Conservation (phyloP, 1,139 yeast species). For the Geotrichum phurueaensis region DNA sequence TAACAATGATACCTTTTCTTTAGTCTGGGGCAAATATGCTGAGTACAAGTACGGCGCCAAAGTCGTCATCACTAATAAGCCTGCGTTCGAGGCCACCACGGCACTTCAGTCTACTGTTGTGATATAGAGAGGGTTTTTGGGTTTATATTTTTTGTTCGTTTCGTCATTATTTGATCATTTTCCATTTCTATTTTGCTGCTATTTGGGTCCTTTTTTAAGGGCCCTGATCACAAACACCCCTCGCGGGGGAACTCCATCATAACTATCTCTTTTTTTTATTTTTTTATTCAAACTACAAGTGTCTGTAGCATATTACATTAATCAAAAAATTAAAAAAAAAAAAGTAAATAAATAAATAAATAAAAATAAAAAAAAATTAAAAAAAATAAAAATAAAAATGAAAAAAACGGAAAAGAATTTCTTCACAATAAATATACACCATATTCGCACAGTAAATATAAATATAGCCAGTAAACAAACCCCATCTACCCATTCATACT, state of each 20-base stretch:
- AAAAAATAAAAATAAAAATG: neutral
- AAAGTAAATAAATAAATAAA: too few species aligned
- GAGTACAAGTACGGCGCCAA: constrained; percentile 12
- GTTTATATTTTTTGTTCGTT: neutral
- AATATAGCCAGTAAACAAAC: too few species aligned
- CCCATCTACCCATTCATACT: too few species aligned
- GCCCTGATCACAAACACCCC: neutral
- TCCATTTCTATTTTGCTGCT: neutral
- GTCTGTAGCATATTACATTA: neutral
- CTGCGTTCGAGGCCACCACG: constrained; percentile 16
- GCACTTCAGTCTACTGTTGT: constrained; percentile 14
- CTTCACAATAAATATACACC: neutral
- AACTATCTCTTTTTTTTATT: too few species aligned
- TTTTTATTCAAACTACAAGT: neutral
- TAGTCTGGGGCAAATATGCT: constrained; percentile 17
- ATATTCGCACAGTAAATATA: neutral
- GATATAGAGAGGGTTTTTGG: neutral
- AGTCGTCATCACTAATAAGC: constrained; percentile 11
- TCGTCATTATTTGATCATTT: neutral
- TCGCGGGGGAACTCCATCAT: neutral
- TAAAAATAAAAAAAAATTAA: neutral
- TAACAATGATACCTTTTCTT: neutral
- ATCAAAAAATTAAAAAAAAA: too few species aligned
- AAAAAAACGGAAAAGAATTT: too few species aligned
- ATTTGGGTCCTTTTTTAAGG: neutral